Evolutionary conservation across 2,329 filamentous ascomycete species (phyloP), one percentile per base, ranked within the genome.

Genomic region (Colletotrichum endophyticum): DNA sequence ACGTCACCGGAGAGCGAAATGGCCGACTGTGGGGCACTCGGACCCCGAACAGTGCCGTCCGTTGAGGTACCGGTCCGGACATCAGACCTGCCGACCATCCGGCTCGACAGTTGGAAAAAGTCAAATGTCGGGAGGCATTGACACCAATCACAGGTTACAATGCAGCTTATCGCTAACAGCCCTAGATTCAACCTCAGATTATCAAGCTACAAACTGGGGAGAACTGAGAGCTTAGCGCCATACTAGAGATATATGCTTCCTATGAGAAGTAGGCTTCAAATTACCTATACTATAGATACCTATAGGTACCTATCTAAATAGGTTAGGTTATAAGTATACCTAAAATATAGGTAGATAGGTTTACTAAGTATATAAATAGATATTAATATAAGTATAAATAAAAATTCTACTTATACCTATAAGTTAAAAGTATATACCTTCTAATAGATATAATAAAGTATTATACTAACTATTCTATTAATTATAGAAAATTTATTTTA

Each of bases 41-140:
- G 44, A 49, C n/a, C 44, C 44, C 44, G 44, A 49, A 49, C 44
- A 49, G 44, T 13, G n/a, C 44, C 44, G n/a, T 49, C 11, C n/a
- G 11, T 7, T 22, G 9, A 22, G 44, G 11, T 49, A 1, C 44
- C n/a, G 44, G 44, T 1, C 11, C 44, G 44, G 44, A 49, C 11
- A 22, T 49, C 44, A 22, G 19, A 22, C 11, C 44, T 49, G 39
- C 39, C 39, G 39, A 22, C 39, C 19, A 22, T 49, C 39, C 39
- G 39, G 39, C 19, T n/a, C 0, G 19, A 22, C 3, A 5, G 0
- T 22, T 1, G 9, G 5, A 0, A 12, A 49, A 22, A 22, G 39
- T 22, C 0, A 22, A 12, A 49, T 49, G 19, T 49, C 39, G 39
- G 39, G 9, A 12, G 9, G 4, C 39, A 4, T 22, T 1, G 39